Evolutionary conservation across 2,329 filamentous ascomycete species (phyloP).

Genomic region (Curvularia sp.): DNA sequence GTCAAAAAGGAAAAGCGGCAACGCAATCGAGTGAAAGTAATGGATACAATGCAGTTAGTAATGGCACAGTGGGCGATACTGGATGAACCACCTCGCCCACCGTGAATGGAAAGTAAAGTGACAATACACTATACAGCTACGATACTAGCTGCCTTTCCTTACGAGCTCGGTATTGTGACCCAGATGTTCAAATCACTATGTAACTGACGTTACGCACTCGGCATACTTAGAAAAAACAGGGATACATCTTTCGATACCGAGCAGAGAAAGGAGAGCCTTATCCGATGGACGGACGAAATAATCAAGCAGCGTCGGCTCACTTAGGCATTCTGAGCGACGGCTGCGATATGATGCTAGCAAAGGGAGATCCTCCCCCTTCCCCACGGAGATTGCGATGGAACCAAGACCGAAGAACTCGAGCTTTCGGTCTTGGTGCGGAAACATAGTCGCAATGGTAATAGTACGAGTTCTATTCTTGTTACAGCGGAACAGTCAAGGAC

Average conservation of each 20-base stretch:
- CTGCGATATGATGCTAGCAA: background rate
- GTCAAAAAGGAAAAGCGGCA: background rate
- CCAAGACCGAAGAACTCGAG: background rate
- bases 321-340: background rate
- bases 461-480: background rate
- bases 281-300: background rate
- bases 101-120: background rate
- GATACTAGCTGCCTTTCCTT: background rate
- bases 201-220: background rate
- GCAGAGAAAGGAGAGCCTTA: background rate
- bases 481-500: background rate
- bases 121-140: background rate
- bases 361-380: background rate
- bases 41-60: no score
- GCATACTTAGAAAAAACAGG: no score
- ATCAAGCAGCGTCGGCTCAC: background rate
- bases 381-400: background rate
- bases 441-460: background rate
- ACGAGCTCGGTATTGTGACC: background rate
- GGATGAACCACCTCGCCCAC: background rate
- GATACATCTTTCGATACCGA: background rate
- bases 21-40: no score
- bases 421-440: background rate
- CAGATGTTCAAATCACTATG: background rate
- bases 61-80: background rate